Evolutionary conservation across 495 filamentous ascomycete genomes (phyloP).

Genomic region (Lepraria neglecta): DNA sequence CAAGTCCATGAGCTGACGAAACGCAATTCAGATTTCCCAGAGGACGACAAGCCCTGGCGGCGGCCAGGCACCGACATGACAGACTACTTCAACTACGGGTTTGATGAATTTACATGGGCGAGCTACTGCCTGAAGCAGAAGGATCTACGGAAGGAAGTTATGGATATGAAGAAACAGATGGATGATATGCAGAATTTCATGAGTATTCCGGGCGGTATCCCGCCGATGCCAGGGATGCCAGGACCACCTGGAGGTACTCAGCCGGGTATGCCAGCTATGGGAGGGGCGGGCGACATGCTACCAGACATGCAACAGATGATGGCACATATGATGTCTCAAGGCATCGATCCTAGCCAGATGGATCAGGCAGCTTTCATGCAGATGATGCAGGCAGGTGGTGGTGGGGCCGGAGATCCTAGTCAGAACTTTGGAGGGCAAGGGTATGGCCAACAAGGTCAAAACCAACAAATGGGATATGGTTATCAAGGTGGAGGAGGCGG

Average conservation of each 20-base stretch:
- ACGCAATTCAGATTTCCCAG: slow-evolving; percentile 55
- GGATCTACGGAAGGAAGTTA: slow-evolving; percentile 62
- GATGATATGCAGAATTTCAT: slow-evolving; percentile 84
- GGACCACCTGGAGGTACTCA: slow-evolving; percentile 36
- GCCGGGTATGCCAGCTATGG: slow-evolving; percentile 55
- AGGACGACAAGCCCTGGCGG: slow-evolving; percentile 90
- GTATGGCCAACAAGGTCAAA: slow-evolving; percentile 40
- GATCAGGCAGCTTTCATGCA: slow-evolving; percentile 55
- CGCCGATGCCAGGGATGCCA: slow-evolving; percentile 61
- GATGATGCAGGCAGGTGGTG: slow-evolving; percentile 45
- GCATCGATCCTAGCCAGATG: slow-evolving; percentile 78
- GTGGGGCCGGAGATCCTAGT: slow-evolving; percentile 36
- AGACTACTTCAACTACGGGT: slow-evolving; percentile 99
- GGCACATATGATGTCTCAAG: slow-evolving; percentile 70
- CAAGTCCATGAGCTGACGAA: neutral
- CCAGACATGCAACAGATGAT: slow-evolving; percentile 80
- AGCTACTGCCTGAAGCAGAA: slow-evolving; percentile 89
- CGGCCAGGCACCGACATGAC: slow-evolving; percentile 90
- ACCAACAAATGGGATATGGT: slow-evolving; percentile 47
- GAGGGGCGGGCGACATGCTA: slow-evolving; percentile 65
- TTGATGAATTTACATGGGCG: slow-evolving; percentile 98
- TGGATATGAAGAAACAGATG: slow-evolving; percentile 75
- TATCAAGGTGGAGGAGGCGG: slow-evolving; percentile 41
- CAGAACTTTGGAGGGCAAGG: slow-evolving; percentile 41
- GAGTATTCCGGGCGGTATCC: slow-evolving; percentile 60